These are phyloP conservation scores for Pseudogymnoascus destructans DNA, from an alignment of 2,329 filamentous ascomycete genomes.

Conservation along the genomic window DNA sequence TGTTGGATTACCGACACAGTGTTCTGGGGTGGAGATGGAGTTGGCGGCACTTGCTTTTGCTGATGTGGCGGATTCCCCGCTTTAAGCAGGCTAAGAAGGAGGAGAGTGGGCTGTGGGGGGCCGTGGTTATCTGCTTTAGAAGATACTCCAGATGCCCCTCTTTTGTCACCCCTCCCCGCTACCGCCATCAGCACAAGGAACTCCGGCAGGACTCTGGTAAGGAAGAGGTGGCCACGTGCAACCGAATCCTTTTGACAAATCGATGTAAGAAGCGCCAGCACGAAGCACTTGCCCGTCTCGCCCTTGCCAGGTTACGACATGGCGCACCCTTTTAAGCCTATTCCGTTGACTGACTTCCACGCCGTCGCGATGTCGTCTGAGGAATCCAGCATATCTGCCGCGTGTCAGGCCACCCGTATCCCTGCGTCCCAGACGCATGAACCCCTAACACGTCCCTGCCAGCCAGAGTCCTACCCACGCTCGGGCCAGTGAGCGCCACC, in stretches of 20 bases:
- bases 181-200: background rate
- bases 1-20: constrained; percentile 1
- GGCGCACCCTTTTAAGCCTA: background rate
- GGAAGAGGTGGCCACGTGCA: background rate
- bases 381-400: background rate
- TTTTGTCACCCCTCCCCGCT: background rate
- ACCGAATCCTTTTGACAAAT: background rate
- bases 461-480: background rate
- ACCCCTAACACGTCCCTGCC: background rate
- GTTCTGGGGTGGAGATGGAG: background rate
- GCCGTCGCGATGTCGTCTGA: background rate
- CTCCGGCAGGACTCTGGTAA: no score
- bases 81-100: background rate
- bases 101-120: background rate
- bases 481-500: background rate
- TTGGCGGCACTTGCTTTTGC: background rate
- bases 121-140: background rate
- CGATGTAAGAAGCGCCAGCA: background rate
- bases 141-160: background rate
- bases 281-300: background rate
- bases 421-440: background rate
- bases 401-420: background rate
- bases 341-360: background rate
- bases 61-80: background rate
- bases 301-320: background rate